Evolutionary conservation across 176 grass and related monocot genomes (phyloP).

Genomic region (Guadua angustifolia): DNA sequence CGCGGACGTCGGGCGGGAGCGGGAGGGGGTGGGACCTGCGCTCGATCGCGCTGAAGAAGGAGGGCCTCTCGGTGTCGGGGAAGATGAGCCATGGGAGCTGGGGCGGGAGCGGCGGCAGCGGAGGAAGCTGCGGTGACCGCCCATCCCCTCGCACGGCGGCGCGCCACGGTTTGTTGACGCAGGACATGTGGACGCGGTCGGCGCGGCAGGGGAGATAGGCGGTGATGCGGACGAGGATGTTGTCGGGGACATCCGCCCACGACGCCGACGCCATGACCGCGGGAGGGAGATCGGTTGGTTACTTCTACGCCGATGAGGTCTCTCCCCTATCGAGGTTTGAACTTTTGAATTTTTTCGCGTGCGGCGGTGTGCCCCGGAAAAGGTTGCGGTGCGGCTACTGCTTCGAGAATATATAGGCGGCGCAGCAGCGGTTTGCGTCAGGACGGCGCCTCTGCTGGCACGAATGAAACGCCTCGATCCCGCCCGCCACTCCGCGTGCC

Average conservation of each 20-base stretch:
- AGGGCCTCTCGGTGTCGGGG: slow-evolving; percentile 41
- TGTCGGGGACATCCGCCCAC: slow-evolving; percentile 36
- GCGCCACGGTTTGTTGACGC: slow-evolving; percentile 9
- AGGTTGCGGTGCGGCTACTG: neutral
- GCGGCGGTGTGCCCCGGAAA: neutral
- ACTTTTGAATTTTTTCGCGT: neutral
- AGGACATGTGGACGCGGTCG: slow-evolving; percentile 46
- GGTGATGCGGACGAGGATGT: slow-evolving; percentile 39
- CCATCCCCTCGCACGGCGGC: neutral
- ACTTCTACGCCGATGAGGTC: neutral
- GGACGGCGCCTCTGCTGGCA: neutral
- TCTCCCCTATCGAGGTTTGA: neutral
- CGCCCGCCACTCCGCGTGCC: neutral
- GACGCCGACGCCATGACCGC: neutral
- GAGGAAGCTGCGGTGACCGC: slow-evolving; percentile 8
- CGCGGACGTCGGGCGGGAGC: slow-evolving; percentile 43
- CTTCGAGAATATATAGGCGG: slow-evolving; percentile 31
- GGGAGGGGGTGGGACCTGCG: neutral
- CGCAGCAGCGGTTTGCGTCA: neutral
- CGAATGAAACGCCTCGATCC: neutral
- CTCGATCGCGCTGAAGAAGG: slow-evolving; percentile 44
- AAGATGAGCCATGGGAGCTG: slow-evolving; percentile 56
- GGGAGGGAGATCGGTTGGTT: neutral
- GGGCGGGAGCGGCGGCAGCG: slow-evolving; percentile 1
- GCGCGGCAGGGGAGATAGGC: slow-evolving; percentile 37